These are phyloP conservation scores for Apiotrichum porosum DNA, from an alignment of 1,284 basidiomycete species.

Conservation along the genomic window DNA sequence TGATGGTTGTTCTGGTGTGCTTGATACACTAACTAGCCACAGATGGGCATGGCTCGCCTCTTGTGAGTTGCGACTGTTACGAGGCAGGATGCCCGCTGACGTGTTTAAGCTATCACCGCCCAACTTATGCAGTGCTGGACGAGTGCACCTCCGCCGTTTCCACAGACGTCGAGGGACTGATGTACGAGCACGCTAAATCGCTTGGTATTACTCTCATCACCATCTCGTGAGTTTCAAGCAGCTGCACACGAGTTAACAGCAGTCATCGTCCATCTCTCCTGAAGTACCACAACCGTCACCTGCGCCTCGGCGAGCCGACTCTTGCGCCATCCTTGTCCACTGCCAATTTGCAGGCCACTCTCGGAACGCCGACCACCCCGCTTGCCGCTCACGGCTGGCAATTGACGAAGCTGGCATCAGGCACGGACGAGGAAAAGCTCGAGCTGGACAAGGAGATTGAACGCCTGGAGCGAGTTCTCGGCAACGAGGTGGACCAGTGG, in stretches of 20 bases:
- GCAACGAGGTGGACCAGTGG: slow-evolving; percentile 61
- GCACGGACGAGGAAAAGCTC: slow-evolving; percentile 36
- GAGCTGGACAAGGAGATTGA: slow-evolving; percentile 51
- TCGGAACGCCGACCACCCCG: slow-evolving; percentile 34
- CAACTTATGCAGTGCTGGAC: slow-evolving; percentile 50
- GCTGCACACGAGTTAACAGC: slow-evolving; percentile 5
- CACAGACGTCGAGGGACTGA: slow-evolving; percentile 88
- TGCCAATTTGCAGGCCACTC: slow-evolving; percentile 16
- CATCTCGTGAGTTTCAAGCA: slow-evolving; percentile 59
- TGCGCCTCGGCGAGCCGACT: slow-evolving; percentile 45
- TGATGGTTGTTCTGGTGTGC: background rate
- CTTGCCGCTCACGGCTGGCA: slow-evolving; percentile 41
- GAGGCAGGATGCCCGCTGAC: no score
- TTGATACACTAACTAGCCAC: slow-evolving; percentile 3
- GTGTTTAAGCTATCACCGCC: slow-evolving; percentile 36
- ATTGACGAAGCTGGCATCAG: slow-evolving; percentile 34
- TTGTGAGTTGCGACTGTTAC: slow-evolving; percentile 32
- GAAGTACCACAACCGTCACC: slow-evolving; percentile 54
- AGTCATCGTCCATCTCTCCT: slow-evolving; percentile 53
- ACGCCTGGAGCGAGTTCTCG: slow-evolving; percentile 32
- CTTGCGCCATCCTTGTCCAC: slow-evolving; percentile 17
- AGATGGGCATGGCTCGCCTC: slow-evolving; percentile 60
- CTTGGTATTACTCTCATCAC: slow-evolving; percentile 90
- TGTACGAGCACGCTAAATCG: slow-evolving; percentile 93
- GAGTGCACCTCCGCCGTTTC: slow-evolving; percentile 96